phyloP scores from a whole-genome alignment of 305 asterid genomes.

The Fraxinus ornus region DNA sequence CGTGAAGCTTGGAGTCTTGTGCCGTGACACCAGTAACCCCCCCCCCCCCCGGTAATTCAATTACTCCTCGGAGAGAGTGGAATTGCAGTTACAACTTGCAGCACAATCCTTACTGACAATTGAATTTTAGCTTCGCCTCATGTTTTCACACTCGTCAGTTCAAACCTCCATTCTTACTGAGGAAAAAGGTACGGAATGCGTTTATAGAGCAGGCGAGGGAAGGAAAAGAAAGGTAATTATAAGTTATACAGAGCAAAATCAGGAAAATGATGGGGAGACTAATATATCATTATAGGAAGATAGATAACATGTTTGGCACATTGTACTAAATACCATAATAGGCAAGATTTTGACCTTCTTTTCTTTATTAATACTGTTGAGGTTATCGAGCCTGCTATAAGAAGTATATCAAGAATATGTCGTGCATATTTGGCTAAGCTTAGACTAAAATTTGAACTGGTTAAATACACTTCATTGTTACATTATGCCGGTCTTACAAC shows the following conservation, averaged over 20 bases:
- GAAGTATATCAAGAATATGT: not conserved
- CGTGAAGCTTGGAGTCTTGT: slow-evolving; percentile 62
- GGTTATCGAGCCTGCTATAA: not conserved
- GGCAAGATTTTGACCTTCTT: not conserved
- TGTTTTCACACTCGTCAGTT: not conserved
- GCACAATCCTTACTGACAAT: not conserved
- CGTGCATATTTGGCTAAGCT: not conserved
- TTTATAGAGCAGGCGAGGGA: not conserved
- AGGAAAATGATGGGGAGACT: not conserved
- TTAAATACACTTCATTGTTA: not conserved
- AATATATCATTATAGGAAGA: not conserved
- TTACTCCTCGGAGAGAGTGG: not conserved
- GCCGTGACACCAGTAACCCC: slow-evolving; percentile 15
- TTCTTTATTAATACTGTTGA: not conserved
- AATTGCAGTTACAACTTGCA: not conserved
- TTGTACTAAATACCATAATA: not conserved
- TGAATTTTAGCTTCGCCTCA: not conserved
- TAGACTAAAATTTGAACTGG: not conserved
- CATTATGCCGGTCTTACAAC: not conserved
- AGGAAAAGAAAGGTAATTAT: not conserved
- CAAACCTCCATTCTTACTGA: not conserved
- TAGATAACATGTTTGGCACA: not conserved
- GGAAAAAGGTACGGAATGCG: not conserved
- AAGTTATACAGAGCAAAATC: not conserved
- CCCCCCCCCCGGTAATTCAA: too few relatives aligned